A percentile compares a stretch with the other conserved stretches of the same genome.
These are phyloP conservation scores for Trichomonascus vanleenenianus DNA, from an alignment of 805 yeast species.

Conservation along the genomic window DNA sequence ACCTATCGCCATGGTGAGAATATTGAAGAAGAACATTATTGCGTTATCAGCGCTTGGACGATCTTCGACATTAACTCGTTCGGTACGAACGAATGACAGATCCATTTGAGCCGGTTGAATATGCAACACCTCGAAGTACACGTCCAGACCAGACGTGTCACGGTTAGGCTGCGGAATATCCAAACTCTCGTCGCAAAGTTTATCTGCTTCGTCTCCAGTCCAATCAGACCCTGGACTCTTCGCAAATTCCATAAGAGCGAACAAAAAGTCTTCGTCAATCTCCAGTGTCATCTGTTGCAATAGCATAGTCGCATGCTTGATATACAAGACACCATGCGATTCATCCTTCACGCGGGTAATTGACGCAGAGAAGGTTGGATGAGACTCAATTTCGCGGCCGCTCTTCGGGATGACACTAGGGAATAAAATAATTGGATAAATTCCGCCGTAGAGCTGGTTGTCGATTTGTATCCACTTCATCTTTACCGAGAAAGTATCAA, in stretches of 20 bases:
- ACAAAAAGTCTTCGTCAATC: conserved; percentile 86
- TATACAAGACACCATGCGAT: conserved; percentile 79
- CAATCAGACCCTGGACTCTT: conserved; percentile 79
- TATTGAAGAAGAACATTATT: conserved; percentile 68
- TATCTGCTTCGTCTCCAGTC: conserved; percentile 39
- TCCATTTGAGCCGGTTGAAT: conserved; percentile 87
- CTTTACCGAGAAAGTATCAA: conserved; percentile 71
- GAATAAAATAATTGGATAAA: conserved; percentile 78
- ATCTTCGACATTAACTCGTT: conserved; percentile 60
- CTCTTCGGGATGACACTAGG: conserved; percentile 88
- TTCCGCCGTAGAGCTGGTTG: conserved; percentile 81
- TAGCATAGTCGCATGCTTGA: conserved; percentile 84
- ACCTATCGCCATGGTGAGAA: conserved; percentile 93
- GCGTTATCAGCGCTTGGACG: conserved; percentile 54
- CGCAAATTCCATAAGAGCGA: conserved; percentile 71
- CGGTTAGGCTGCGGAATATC: conserved; percentile 63
- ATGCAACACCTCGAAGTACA: conserved; percentile 87
- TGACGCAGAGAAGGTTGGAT: conserved; percentile 86
- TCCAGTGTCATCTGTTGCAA: conserved; percentile 89
- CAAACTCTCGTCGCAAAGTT: conserved; percentile 54
- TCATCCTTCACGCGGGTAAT: conserved; percentile 80
- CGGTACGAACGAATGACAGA: conserved; percentile 85
- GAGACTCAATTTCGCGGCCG: conserved; percentile 72
- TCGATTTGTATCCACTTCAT: conserved; percentile 94
- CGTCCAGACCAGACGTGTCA: conserved; percentile 52